phyloP scores from a whole-genome alignment of 2,329 filamentous ascomycete species.

The Phialophora tarda region DNA sequence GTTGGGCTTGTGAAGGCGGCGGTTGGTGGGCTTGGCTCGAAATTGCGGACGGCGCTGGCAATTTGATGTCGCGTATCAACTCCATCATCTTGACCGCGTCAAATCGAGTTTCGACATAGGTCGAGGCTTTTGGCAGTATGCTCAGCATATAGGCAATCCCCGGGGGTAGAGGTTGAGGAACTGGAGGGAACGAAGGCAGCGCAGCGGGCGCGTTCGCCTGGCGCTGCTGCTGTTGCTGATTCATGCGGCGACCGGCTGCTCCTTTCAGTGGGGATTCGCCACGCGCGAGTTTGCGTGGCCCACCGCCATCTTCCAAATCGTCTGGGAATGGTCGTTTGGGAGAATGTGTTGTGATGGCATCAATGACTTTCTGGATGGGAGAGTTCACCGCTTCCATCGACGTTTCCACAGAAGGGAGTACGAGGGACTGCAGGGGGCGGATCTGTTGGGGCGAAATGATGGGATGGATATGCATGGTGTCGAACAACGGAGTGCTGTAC shows the following conservation, averaged over 20 bases:
- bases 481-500: slow-evolving; percentile 74
- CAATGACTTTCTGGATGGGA: slow-evolving; percentile 46
- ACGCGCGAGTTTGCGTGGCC: slow-evolving; percentile 83
- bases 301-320: slow-evolving; percentile 70
- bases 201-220: slow-evolving; percentile 41
- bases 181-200: slow-evolving; percentile 57
- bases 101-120: slow-evolving; percentile 74
- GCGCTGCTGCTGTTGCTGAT: slow-evolving; percentile 57
- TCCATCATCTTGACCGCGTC: slow-evolving; percentile 73
- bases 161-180: slow-evolving; percentile 73
- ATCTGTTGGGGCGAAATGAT: slow-evolving; percentile 86
- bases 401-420: slow-evolving; percentile 45
- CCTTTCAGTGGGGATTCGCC: slow-evolving; percentile 94
- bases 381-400: slow-evolving; percentile 42
- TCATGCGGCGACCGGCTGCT: slow-evolving; percentile 80
- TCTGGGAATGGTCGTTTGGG: slow-evolving; percentile 68
- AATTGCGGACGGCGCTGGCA: slow-evolving; percentile 61
- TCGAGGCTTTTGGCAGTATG: slow-evolving; percentile 74
- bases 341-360: slow-evolving; percentile 49
- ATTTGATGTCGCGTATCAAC: slow-evolving; percentile 62
- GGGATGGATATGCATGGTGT: slow-evolving; percentile 79
- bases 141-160: slow-evolving; percentile 67
- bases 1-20: slow-evolving; percentile 21
- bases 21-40: slow-evolving; percentile 34
- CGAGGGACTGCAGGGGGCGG: slow-evolving; percentile 63